Base-by-base conservation (phyloP, 2,329 filamentous ascomycete species). In the Arachnomyces sp. region DNA sequence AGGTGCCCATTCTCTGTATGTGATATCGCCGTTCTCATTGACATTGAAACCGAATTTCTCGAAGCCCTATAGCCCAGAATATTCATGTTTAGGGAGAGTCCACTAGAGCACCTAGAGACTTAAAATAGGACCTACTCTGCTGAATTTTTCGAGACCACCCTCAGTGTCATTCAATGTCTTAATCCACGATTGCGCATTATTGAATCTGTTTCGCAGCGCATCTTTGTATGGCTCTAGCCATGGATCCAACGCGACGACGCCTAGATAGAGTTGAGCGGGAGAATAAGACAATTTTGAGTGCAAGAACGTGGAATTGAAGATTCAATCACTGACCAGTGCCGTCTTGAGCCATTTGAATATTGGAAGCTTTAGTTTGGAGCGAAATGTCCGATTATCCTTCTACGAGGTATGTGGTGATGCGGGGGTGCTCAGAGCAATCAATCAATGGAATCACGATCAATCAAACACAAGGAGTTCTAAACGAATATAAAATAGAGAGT, bases 1-100 rank as follows among this genome's bases (percentile, higher is more conserved):
- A 17, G 92, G 89, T 1, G 92, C 92, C 92, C 92, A 98, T 74
- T 98, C 92, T 52, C 87, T 78, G 65, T 98, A 98, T 43, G 75
- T 72, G 50, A 98, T 87, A 62, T 89, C 88, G 61, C 86, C 86
- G 55, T 94, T 80, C 39, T 78, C 70, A 57, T 82, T 75, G 44
- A 92, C 81, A 51, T 86, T 87, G 65, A 98, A 78, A 41, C 92
- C 92, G 57, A 85, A 95, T 47, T 75, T 82, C 57, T 96, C 87
- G 47, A 79, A 84, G 33, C 92, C 90, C 86, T 93, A 50, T 13
- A 39, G 36, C 38, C 25, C 32, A 37, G 29, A 36, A 47, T 3
- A 45, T 12, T 7, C 13, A 34, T 42, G 33, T 42, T 36, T 14
- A 31, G 17, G 8, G 13, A 7, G 11, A 32, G 25, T 31, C 8